phyloP scores from a whole-genome alignment of 2,329 filamentous ascomycete species.

The Cephalotrichum gorgonifer region DNA sequence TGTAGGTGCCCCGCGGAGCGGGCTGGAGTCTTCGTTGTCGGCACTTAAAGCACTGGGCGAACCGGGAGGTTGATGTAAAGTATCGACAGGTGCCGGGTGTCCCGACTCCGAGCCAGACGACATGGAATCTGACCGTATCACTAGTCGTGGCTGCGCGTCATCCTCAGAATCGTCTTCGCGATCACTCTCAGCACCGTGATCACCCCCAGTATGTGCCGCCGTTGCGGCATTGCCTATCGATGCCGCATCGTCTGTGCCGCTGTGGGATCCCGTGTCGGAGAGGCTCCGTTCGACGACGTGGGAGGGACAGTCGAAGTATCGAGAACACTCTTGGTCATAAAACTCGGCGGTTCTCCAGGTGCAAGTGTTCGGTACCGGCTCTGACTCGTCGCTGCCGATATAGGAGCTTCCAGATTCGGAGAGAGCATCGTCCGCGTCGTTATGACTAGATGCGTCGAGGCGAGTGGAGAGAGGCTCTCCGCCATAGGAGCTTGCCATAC shows the following conservation, averaged over 20 bases:
- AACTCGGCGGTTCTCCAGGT: conserved; percentile 26
- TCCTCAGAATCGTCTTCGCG: neutral
- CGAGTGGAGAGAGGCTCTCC: conserved; percentile 13
- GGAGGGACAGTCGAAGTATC: conserved; percentile 38
- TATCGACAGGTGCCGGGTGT: neutral
- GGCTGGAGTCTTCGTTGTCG: neutral
- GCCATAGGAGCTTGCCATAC: conserved; percentile 21
- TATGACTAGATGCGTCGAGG: conserved; percentile 9
- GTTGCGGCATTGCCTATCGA: neutral
- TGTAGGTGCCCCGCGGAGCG: neutral
- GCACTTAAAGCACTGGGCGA: neutral
- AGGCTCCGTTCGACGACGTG: conserved; percentile 29
- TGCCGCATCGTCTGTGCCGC: neutral
- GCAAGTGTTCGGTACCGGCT: conserved; percentile 14
- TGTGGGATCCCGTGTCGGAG: conserved; percentile 10
- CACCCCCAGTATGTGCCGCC: too few relatives aligned
- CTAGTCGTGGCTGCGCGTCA: neutral
- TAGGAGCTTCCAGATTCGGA: conserved; percentile 26
- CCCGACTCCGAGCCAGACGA: neutral
- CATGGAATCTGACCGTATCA: neutral
- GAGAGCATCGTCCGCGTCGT: conserved; percentile 6
- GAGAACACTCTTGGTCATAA: conserved; percentile 32
- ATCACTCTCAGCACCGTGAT: neutral
- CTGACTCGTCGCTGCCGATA: conserved; percentile 20
- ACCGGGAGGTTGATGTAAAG: neutral